Evolutionary conservation across 345 rosid species (phyloP).

Genomic region (Hevea brasiliensis): DNA sequence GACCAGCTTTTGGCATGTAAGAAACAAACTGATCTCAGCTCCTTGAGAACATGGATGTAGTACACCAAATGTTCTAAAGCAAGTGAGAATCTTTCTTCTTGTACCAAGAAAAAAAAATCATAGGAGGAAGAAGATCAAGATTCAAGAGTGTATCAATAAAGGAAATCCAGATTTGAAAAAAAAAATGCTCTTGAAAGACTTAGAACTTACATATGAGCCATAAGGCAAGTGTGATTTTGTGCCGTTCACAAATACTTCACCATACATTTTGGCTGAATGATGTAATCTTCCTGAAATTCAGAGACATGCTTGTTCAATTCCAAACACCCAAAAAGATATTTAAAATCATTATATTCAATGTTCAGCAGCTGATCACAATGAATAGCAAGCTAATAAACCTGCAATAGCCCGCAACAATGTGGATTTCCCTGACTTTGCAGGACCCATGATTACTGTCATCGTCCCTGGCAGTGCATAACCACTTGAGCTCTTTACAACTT

Average conservation of each 20-base stretch:
- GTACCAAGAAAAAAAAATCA: constrained; percentile 4
- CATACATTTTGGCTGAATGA: constrained; percentile 69
- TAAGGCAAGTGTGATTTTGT: constrained; percentile 66
- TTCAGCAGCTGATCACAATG: neutral
- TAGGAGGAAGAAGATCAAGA: neutral
- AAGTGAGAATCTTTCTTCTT: neutral
- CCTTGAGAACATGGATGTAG: neutral
- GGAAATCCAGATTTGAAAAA: neutral
- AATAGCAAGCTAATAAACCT: constrained; percentile 44
- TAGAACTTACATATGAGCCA: constrained; percentile 83
- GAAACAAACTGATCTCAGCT: neutral
- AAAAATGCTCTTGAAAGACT: neutral
- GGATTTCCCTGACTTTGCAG: constrained; percentile 97
- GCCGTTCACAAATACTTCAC: constrained; percentile 89
- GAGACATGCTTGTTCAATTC: constrained; percentile 21
- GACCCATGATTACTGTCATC: constrained; percentile 99
- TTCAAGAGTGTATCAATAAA: neutral
- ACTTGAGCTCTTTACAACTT: constrained; percentile 85
- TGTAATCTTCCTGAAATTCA: constrained; percentile 71
- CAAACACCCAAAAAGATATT: neutral
- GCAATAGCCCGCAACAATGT: constrained; percentile 87
- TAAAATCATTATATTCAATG: neutral
- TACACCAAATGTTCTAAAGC: neutral
- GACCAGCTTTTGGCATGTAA: neutral
- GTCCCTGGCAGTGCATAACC: constrained; percentile 98